Base-by-base conservation (phyloP, 805 yeast genomes). In the Pichia cabralensis region DNA sequence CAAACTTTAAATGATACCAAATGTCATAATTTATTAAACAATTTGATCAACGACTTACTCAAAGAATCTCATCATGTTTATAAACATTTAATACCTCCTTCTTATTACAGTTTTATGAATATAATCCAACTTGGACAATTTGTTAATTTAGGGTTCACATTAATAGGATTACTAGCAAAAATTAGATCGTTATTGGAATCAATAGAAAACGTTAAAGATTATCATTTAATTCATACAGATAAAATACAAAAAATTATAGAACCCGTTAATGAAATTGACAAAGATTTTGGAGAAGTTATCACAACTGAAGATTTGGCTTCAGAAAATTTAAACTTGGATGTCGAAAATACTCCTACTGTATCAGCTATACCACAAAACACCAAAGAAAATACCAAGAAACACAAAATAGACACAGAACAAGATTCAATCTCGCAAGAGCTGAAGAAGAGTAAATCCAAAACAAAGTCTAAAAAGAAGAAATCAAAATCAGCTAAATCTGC, bases 51-150 rank as follows among this genome's bases (percentile, higher is more conserved):
- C 4, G n/a, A n/a, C n/a, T n/a, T n/a, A n/a, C n/a, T n/a, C n/a
- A 13, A 32, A 32, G 15, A 50, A 12, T 30, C 43, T 13, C 32
- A 28, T 11, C 60, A 62, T 51, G 41, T 68, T 29, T 42, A 59
- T 23, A 42, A 41, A 15, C 56, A 63, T 38, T 46, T 62, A 3
- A 46, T 74, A 1, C 68, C 67, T 6, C 57, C 58, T 21, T 71
- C 79, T 20, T 78, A 71, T 52, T 67, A 70, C 38, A 68, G 71
- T 10, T 80, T 82, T 47, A 76, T 79, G 52, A 69, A 76, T 1
- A 67, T 85, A 1, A 63, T 85, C 7, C 76, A 80, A 1, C 64
- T 76, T 39, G 94, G 88, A 0, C 94, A 86, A 49, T 85, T 80
- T 48, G 65, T 83, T 6, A 69, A 77, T 2, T 52, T 85, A 10